Evolutionary conservation across 768 basidiomycete genomes (phyloP), one percentile per base, ranked within the genome.

Genomic region (Trametopsis cervina): DNA sequence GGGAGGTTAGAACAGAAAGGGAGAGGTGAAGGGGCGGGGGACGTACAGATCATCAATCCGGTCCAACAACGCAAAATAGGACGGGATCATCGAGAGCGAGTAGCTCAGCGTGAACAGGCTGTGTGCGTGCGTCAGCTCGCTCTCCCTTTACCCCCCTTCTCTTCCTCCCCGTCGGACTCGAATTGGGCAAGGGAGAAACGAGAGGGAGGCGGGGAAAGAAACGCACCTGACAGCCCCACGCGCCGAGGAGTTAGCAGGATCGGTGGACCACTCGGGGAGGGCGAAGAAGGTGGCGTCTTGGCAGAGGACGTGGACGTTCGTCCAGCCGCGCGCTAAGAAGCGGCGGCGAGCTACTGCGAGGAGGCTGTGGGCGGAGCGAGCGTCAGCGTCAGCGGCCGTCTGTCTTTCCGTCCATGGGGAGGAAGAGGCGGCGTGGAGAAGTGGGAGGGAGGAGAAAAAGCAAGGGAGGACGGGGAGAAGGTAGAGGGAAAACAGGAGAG

Each of bases 251-350:
- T 66, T 62, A 4, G 68, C 68, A 1, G 71, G 62, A 7, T 40
- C 39, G 10, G 33, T 10, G 1, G 66, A 46, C 71, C 79, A 78
- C 53, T 79, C 79, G 1, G 84, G 84, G 26, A 89, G 70, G 2
- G 67, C 64, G 52, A 89, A 89, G 24, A 72, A 72, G 35, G 74
- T 72, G 1, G 87, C 87, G 59, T 89, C 87, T 54, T 88, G 83
- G 47, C 80, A 81, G 1, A 88, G 64, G 25, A 83, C 79, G 47
- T 74, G 76, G 20, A 89, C 78, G 61, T 89, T 87, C 38, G 67
- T 78, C 84, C 84, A 89, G 1, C 86, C 87, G 40, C 70, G 73
- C 42, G 71, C 71, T 10, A 70, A 73, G 54, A 87, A 85, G 1
- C 87, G 72, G 59, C 74, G 69, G n/a, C 82, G 69, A 0, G 87